Evolutionary conservation across 2,329 filamentous ascomycete species (phyloP).

Genomic region (Sporothrix inflata): DNA sequence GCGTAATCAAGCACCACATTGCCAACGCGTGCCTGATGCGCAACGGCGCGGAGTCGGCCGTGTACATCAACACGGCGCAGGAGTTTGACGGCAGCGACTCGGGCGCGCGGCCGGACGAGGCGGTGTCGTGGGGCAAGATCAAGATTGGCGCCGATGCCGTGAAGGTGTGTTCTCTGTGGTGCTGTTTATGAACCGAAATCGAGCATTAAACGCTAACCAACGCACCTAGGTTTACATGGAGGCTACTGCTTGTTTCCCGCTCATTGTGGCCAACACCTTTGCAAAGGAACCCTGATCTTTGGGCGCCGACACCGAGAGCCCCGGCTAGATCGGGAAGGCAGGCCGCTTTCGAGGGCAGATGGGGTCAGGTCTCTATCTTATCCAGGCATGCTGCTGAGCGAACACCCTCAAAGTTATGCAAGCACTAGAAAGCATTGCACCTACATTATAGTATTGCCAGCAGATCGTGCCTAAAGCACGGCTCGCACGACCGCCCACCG

Average conservation of each 20-base stretch:
- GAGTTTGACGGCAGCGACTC: slow-evolving; percentile 98
- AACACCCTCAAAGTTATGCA: not conserved
- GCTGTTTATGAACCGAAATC: no score
- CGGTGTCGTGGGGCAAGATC: slow-evolving; percentile 98
- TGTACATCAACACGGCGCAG: slow-evolving; percentile 96
- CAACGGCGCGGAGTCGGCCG: slow-evolving; percentile 93
- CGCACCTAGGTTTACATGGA: slow-evolving; percentile 62
- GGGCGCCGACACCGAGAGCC: not conserved
- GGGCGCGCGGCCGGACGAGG: slow-evolving; percentile 91
- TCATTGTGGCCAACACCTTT: slow-evolving; percentile 70
- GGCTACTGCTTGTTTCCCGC: slow-evolving; percentile 66
- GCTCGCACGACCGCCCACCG: not conserved
- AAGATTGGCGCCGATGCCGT: slow-evolving; percentile 85
- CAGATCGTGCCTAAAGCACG: not conserved
- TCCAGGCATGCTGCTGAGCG: no score
- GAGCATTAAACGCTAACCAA: not conserved
- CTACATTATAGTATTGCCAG: not conserved
- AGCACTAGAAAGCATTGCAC: not conserved
- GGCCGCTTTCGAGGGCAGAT: no score
- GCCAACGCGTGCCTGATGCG: slow-evolving; percentile 97
- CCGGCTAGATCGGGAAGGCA: not conserved
- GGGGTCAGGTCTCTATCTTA: no score
- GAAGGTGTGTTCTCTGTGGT: slow-evolving; percentile 61
- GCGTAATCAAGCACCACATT: slow-evolving; percentile 97
- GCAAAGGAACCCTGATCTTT: slow-evolving; percentile 52